These are phyloP conservation scores for Rosa multiflora DNA, from an alignment of 306 rosid species.

Conservation along the genomic window DNA sequence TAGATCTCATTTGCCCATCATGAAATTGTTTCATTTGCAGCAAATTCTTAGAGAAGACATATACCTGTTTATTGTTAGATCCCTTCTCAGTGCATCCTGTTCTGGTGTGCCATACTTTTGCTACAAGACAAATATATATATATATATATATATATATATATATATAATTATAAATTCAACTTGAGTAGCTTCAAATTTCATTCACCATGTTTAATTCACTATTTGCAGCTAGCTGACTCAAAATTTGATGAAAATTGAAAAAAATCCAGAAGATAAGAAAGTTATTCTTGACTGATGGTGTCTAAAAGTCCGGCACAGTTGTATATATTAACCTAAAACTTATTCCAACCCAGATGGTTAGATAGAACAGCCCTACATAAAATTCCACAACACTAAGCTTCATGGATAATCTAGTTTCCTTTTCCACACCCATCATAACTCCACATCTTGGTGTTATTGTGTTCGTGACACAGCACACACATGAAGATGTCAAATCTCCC, in stretches of 20 bases:
- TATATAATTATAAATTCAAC: neutral
- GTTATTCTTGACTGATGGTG: neutral
- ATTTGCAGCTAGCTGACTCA: neutral
- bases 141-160: no score
- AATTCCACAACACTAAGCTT: neutral
- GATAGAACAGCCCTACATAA: neutral
- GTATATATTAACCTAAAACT: neutral
- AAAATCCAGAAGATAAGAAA: neutral
- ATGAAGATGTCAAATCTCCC: neutral
- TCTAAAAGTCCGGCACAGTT: neutral
- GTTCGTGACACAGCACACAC: neutral
- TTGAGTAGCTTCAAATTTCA: neutral
- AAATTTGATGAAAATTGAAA: neutral
- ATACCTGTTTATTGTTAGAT: constrained; percentile 91
- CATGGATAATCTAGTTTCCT: neutral
- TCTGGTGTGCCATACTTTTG: constrained; percentile 85
- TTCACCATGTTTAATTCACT: neutral
- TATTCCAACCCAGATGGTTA: neutral
- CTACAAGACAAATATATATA: constrained; percentile 35
- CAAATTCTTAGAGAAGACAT: constrained; percentile 12
- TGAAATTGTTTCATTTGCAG: neutral
- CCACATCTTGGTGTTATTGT: neutral
- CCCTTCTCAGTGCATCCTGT: constrained; percentile 97
- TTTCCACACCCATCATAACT: neutral
- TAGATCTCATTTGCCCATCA: neutral